Conservation (phyloP, 306 rosid genomes). For the Vicia sativa region DNA sequence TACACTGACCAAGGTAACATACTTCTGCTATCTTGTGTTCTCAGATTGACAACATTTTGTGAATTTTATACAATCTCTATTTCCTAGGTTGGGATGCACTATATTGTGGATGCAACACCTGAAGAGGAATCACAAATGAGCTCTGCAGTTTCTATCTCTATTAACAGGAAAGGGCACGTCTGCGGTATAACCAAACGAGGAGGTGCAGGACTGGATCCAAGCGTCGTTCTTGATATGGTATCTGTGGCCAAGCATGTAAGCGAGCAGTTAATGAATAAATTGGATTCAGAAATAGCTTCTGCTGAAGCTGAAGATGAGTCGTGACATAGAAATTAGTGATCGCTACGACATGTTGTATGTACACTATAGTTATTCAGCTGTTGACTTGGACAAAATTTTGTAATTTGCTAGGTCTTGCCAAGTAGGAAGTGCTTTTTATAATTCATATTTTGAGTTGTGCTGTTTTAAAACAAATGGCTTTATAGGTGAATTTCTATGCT, state of each 20-base stretch:
- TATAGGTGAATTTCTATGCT: too few relatives aligned
- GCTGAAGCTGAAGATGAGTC: constrained; percentile 77
- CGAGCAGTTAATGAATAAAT: constrained; percentile 64
- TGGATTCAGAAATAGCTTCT: constrained; percentile 83
- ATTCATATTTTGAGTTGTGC: neutral
- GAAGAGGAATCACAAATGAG: constrained; percentile 95
- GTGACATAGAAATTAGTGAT: constrained; percentile 40
- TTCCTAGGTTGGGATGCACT: constrained; percentile 73
- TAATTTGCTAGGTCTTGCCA: too few relatives aligned
- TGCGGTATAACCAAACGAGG: constrained; percentile 86
- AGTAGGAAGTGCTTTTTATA: too few relatives aligned
- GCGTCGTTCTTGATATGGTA: constrained; percentile 82
- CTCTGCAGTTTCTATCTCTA: constrained; percentile 78
- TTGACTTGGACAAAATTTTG: too few relatives aligned
- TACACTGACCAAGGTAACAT: constrained; percentile 78
- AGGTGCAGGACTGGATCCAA: constrained; percentile 80
- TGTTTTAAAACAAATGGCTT: too few relatives aligned
- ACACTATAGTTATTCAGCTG: neutral
- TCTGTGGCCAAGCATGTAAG: constrained; percentile 77
- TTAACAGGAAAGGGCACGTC: constrained; percentile 65
- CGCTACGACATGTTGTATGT: constrained; percentile 17
- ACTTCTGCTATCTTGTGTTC: constrained; percentile 4
- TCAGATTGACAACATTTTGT: neutral
- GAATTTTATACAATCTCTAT: constrained; percentile 28
- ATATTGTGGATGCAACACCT: constrained; percentile 78